Evolutionary conservation across 2,329 filamentous ascomycete species (phyloP).

Genomic region (Scytalidium sp.): DNA sequence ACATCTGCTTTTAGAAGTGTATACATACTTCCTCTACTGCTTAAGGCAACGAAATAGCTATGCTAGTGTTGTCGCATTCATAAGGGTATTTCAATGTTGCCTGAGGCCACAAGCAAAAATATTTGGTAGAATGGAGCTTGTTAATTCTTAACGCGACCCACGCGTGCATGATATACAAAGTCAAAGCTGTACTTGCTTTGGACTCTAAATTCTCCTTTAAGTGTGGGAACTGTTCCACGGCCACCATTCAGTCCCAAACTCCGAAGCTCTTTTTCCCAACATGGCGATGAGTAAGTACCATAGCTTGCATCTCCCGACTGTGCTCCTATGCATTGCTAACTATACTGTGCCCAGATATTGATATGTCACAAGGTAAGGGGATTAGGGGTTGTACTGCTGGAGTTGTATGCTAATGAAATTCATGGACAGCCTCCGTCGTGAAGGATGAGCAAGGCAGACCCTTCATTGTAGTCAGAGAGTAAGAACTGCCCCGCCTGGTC

Average conservation of each 20-base stretch:
- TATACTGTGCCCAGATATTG: conserved; percentile 58
- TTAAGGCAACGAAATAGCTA: too few species aligned
- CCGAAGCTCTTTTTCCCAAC: conserved; percentile 27
- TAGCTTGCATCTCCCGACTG: conserved; percentile 16
- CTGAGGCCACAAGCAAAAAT: not conserved
- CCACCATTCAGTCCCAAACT: not conserved
- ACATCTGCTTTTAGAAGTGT: too few species aligned
- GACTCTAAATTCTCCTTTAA: not conserved
- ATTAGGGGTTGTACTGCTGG: not conserved
- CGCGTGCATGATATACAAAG: not conserved
- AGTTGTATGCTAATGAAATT: conserved; percentile 19
- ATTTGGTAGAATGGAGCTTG: not conserved
- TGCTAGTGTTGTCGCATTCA: too few species aligned
- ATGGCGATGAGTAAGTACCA: conserved; percentile 59
- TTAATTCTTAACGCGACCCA: not conserved
- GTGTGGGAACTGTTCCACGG: not conserved
- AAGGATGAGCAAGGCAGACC: conserved; percentile 97
- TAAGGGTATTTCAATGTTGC: too few species aligned
- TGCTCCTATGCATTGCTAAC: conserved; percentile 21
- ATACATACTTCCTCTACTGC: too few species aligned
- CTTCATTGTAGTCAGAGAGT: conserved; percentile 98
- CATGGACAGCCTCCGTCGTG: conserved; percentile 63
- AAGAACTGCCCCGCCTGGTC: conserved; percentile 36
- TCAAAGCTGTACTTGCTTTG: not conserved
- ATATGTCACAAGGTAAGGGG: conserved; percentile 74